Base-by-base conservation (phyloP, 1,284 basidiomycete species). In the Leccinum fuscescens region DNA sequence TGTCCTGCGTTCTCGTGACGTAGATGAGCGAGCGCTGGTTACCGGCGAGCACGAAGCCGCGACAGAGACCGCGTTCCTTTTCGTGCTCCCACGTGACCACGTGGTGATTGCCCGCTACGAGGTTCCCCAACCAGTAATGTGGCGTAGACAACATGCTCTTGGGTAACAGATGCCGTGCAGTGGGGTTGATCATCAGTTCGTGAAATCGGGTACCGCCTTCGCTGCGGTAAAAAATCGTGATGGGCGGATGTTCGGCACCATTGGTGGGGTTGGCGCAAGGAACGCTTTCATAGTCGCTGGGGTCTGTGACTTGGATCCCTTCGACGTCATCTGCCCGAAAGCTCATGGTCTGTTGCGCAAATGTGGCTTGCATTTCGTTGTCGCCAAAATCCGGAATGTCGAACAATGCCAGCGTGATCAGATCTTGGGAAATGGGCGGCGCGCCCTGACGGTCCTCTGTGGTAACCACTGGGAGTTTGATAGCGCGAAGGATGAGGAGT, bases 281-380 rank as follows among this genome's bases (percentile, higher is more conserved):
- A 64, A 64, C 74, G 66, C 65, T 76, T 67, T 72, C 78, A 69
- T 64, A 71, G 63, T 51, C 77, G 74, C 50, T 76, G 64, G 79
- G 76, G 58, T 86, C 84, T 6, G 84, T 84, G 59, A 89, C 80
- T 52, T 80, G 74, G 57, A 86, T 76, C 57, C 78, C 77, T 51
- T 70, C 69, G 58, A 74, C 66, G 48, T 70, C 68, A 57, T 74
- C 69, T 44, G 71, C 66, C 56, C 63, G 58, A 50, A 70, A 65
- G 55, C 68, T 69, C 55, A 64, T 58, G 31, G 64, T 62, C 24
- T 67, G 64, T 55, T 63, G 56, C 1, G 67, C 60, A 58, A 63
- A 64, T 8, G 63, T 66, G 27, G 67, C 65, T 22, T 64, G 57
- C 54, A 62, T 64, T 51, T 69, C 64, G 57, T 63, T 62, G 37